Conservation (phyloP, 2,329 filamentous ascomycete genomes). For the Microdochium bolleyi region DNA sequence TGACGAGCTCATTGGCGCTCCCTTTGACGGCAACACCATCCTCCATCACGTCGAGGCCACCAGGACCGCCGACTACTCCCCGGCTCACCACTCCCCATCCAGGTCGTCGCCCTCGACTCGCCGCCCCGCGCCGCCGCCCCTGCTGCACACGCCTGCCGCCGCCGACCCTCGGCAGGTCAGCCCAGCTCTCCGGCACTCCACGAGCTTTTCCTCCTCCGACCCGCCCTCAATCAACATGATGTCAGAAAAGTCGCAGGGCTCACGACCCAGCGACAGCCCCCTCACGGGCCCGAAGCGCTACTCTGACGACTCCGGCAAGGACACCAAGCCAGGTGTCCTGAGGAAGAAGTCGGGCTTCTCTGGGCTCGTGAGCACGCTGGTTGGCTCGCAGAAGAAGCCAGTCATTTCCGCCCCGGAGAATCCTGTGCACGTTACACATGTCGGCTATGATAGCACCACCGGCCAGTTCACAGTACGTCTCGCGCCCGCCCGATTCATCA, state of each 20-base stretch:
- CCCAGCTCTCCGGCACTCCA: constrained; percentile 56
- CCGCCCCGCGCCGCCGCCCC: constrained; percentile 20
- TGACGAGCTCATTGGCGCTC: constrained; percentile 55
- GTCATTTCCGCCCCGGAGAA: constrained; percentile 98
- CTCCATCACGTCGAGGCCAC: constrained; percentile 51
- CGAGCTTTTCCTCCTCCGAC: constrained; percentile 51
- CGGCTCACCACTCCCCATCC: constrained; percentile 19
- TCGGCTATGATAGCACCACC: constrained; percentile 92
- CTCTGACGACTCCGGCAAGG: constrained; percentile 64
- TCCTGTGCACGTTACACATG: constrained; percentile 94
- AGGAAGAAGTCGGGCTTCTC: constrained; percentile 87
- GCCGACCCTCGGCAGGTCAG: constrained; percentile 44
- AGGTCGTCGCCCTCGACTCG: constrained; percentile 16
- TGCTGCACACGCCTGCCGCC: constrained; percentile 37
- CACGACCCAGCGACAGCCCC: constrained; percentile 32
- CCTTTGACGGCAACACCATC: constrained; percentile 57
- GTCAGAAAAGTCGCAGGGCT: constrained; percentile 32
- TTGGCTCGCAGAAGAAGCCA: constrained; percentile 81
- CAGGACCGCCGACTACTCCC: constrained; percentile 22
- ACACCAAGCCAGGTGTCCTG: constrained; percentile 49
- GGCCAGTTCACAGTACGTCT: constrained; percentile 88
- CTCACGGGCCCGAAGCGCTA: constrained; percentile 59
- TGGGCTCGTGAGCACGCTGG: constrained; percentile 74
- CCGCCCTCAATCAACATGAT: constrained; percentile 31
- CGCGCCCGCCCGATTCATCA: constrained; percentile 1